Evolutionary conservation across 148 eudicot genomes (phyloP), one percentile per base, ranked within the genome.

Genomic region (Arctostaphylos glauca): DNA sequence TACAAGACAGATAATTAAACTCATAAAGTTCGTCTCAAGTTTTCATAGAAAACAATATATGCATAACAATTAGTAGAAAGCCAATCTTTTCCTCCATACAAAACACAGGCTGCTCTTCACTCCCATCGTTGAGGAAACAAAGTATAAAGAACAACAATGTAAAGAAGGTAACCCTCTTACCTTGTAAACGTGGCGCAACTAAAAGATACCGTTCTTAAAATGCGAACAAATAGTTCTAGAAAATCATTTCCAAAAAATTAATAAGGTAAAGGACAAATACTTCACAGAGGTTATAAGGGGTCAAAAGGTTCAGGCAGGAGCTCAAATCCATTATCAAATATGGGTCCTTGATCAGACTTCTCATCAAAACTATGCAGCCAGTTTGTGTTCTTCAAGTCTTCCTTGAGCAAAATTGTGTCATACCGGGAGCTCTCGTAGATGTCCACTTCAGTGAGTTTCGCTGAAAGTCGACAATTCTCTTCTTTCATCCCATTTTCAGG

Each of bases 401-500:
- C 98, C 88, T 94, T 96, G 18, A 94, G 90, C 49, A 96, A 86
- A 76, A 96, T 90, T 79, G 98, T 88, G 82, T 96, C 99, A 52
- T 96, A 96, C 18, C 99, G 90, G 44, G 99, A 93, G 84, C 99
- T 96, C 84, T 94, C 99, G 55, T 91, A 96, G 21, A 93, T 91
- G 85, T 94, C 98, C 49, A 83, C 83, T 79, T 89, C 93, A 66
- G 81, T 79, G 84, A 96, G 76, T 85, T 88, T 93, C 31, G 93
- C 92, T 52, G 91, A 89, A 59, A 80, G 60, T 74, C 89, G 92
- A 75, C 81, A 87, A 50, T 88, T 93, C 80, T 91, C 92, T 87
- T 92, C 94, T 87, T 73, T 89, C 70, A 56, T 87, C 56, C 89
- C 89, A 48, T 86, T 90, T 78, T 92, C 96, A 44, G 82, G 81